A percentile compares a stretch with the other conserved stretches of the same genome.
phyloP scores from a whole-genome alignment of 306 rosid genomes.

The Prinsepia uniflora region DNA sequence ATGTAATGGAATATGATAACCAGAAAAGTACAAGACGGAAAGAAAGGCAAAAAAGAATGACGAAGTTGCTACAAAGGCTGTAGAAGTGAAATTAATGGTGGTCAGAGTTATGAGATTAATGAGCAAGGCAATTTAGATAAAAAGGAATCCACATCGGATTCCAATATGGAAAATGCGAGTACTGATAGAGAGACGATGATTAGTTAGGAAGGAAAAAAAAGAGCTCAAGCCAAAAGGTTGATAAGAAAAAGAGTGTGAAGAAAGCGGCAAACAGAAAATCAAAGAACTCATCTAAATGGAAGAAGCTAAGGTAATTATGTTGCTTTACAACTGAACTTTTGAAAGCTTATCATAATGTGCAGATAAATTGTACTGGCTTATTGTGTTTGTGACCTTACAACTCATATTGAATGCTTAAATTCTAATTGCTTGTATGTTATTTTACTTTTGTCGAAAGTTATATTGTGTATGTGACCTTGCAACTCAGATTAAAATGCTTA shows the following conservation, averaged over 20 bases:
- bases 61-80: slow-evolving; percentile 32
- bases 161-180: slow-evolving; percentile 25
- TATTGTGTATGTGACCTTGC: not conserved
- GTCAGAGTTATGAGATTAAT: slow-evolving; percentile 26
- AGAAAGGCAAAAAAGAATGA: slow-evolving; percentile 44
- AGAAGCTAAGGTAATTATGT: slow-evolving; percentile 61
- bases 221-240: slow-evolving; percentile 36
- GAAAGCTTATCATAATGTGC: not conserved
- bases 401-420: not conserved
- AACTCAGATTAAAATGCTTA: not conserved
- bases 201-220: slow-evolving; percentile 36
- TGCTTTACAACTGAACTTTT: slow-evolving; percentile 2
- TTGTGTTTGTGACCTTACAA: not conserved
- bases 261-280: slow-evolving; percentile 40
- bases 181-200: slow-evolving; percentile 33
- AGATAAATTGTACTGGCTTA: not conserved
- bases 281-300: slow-evolving; percentile 56
- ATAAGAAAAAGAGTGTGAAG: slow-evolving; percentile 46
- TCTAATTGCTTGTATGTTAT: not conserved
- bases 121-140: slow-evolving; percentile 26
- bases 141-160: slow-evolving; percentile 43
- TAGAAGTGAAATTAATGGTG: slow-evolving; percentile 15
- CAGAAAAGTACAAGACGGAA: slow-evolving; percentile 47
- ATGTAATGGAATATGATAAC: slow-evolving; percentile 48
- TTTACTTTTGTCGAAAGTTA: not conserved